A percentile compares a stretch with the other conserved stretches of the same genome.
These are phyloP conservation scores for Pestalotiopsis sp. DNA, from an alignment of 2,329 filamentous ascomycete genomes.

Conservation along the genomic window DNA sequence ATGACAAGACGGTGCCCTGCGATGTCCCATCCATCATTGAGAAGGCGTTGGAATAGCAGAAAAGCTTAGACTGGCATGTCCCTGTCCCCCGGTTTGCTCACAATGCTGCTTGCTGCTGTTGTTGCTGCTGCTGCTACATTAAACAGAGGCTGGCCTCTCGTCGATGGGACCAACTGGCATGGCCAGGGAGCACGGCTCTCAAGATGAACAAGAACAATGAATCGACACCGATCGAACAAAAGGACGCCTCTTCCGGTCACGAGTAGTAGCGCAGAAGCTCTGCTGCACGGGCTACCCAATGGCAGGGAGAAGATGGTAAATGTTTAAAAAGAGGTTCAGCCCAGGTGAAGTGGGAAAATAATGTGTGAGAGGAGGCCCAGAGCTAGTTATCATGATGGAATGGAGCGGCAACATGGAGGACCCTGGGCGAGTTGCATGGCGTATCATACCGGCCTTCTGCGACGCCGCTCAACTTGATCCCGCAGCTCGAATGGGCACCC, in stretches of 20 bases:
- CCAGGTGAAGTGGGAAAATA: not conserved
- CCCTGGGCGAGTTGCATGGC: conserved; percentile 31
- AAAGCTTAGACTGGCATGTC: conserved; percentile 14
- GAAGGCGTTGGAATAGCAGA: conserved; percentile 16
- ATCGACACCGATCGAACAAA: conserved; percentile 10
- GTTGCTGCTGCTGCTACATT: conserved; percentile 24
- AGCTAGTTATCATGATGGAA: conserved; percentile 28
- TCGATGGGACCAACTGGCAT: conserved; percentile 24
- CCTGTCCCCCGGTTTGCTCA: conserved; percentile 2
- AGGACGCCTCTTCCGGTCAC: conserved; percentile 9
- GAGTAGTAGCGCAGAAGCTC: conserved; percentile 16
- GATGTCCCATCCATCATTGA: conserved; percentile 25
- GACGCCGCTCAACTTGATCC: conserved; percentile 29
- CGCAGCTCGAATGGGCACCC: conserved; percentile 17
- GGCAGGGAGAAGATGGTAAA: conserved; percentile 23
- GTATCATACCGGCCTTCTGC: conserved; percentile 33
- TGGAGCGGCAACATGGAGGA: conserved; percentile 21
- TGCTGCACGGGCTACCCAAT: conserved; percentile 23
- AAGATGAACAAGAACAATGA: too few relatives aligned
- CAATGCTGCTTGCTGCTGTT: conserved; percentile 21
- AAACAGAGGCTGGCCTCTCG: conserved; percentile 19
- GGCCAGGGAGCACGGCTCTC: conserved; percentile 29
- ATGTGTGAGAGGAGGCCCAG: conserved; percentile 16
- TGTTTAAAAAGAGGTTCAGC: conserved; percentile 9
- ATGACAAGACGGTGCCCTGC: conserved; percentile 21